phyloP scores from a whole-genome alignment of 2,329 filamentous ascomycete species.

The Aphanoascus verrucosus region DNA sequence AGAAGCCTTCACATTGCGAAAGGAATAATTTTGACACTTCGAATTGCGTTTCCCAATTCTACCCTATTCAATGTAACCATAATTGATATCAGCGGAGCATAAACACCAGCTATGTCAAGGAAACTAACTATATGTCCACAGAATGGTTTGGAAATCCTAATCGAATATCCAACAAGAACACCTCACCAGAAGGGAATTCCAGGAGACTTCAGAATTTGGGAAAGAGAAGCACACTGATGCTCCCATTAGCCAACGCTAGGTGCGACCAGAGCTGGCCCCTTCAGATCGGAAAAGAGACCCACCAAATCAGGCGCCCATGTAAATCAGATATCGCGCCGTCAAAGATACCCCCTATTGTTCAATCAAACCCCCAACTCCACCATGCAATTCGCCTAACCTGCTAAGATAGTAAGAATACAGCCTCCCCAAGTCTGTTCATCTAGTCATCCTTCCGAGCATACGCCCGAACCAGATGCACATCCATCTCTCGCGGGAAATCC shows the following conservation, averaged over 20 bases:
- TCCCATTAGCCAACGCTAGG: not conserved
- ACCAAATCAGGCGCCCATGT: not conserved
- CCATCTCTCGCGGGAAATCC: constrained; percentile 35
- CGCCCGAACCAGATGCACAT: constrained; percentile 34
- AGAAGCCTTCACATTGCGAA: too few species aligned
- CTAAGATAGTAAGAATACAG: not conserved
- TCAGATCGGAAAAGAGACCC: not conserved
- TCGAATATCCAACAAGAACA: too few species aligned
- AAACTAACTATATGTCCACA: too few species aligned
- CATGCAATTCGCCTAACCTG: not conserved
- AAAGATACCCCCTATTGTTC: not conserved
- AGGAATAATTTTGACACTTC: too few species aligned
- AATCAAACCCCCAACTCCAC: not conserved
- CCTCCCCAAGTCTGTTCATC: not conserved
- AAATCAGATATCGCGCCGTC: not conserved
- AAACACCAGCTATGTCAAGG: too few species aligned
- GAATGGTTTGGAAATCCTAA: too few species aligned
- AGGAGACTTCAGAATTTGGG: too few species aligned
- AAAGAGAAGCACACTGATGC: not conserved
- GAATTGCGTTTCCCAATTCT: too few species aligned
- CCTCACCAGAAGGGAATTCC: too few species aligned
- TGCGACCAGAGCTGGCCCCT: not conserved
- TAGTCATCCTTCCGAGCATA: constrained; percentile 14
- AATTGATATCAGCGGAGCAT: too few species aligned
- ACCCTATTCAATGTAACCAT: too few species aligned